Evolutionary conservation across 2,329 filamentous ascomycete genomes (phyloP).

Genomic region (Orbilia blumenaviensis): DNA sequence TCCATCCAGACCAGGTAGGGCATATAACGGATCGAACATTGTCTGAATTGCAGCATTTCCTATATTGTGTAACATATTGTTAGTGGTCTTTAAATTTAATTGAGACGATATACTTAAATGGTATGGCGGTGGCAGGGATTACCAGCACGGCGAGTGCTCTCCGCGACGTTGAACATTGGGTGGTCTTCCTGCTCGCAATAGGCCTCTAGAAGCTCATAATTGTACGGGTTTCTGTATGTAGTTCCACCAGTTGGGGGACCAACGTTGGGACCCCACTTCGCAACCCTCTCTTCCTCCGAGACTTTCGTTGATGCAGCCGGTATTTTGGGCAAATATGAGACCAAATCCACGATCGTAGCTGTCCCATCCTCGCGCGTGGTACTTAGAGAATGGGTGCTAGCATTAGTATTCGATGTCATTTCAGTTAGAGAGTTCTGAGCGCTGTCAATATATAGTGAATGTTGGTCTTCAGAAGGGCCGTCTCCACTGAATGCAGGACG

Average conservation of each 20-base stretch:
- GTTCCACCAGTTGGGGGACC: constrained; percentile 19
- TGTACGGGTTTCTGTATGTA: constrained; percentile 17
- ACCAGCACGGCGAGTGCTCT: constrained; percentile 41
- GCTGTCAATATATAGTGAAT: neutral
- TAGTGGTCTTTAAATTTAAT: neutral
- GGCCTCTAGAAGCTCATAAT: constrained; percentile 30
- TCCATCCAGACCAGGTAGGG: constrained; percentile 34
- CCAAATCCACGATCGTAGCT: constrained; percentile 9
- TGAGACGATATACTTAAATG: neutral
- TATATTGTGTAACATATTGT: neutral
- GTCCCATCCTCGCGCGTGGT: constrained; percentile 12
- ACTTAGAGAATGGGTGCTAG: constrained; percentile 4
- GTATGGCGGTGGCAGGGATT: neutral
- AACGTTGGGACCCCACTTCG: constrained; percentile 37
- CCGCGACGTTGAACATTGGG: constrained; percentile 39
- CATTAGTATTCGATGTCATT: neutral
- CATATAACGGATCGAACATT: constrained; percentile 43
- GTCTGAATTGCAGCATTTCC: constrained; percentile 49
- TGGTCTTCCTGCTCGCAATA: constrained; percentile 34
- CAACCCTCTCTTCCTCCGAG: constrained; percentile 30
- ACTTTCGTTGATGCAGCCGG: constrained; percentile 19
- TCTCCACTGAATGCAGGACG: neutral
- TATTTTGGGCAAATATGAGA: constrained; percentile 43
- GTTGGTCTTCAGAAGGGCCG: constrained; percentile 6
- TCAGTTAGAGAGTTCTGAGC: neutral